Conservation (phyloP, 192 early-diverging fungal genomes). For the Coemansia reversa region DNA sequence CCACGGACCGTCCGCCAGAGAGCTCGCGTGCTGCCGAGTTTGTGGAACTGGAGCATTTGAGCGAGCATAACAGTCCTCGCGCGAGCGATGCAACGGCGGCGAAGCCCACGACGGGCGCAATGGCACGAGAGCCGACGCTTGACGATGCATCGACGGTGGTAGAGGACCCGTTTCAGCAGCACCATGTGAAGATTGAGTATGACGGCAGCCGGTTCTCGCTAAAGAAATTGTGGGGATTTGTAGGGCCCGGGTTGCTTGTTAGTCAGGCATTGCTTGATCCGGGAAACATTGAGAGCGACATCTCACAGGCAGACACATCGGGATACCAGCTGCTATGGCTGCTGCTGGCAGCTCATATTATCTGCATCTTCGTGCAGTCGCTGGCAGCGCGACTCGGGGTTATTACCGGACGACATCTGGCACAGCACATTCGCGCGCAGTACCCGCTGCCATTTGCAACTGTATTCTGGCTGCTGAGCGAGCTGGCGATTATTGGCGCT, state of each 20-base stretch:
- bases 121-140: conserved; percentile 11
- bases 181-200: conserved; percentile 48
- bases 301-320: conserved; percentile 63
- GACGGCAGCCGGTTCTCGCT: conserved; percentile 52
- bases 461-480: conserved; percentile 61
- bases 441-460: conserved; percentile 55
- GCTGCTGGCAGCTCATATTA: conserved; percentile 61
- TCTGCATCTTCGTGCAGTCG: conserved; percentile 64
- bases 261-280: conserved; percentile 70
- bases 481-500: conserved; percentile 69
- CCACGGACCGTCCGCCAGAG: neutral
- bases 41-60: conserved; percentile 21
- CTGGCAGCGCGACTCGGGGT: conserved; percentile 65
- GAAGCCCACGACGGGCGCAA: neutral
- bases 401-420: conserved; percentile 65
- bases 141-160: conserved; percentile 40
- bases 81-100: conserved; percentile 6
- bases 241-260: conserved; percentile 61
- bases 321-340: conserved; percentile 68
- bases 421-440: conserved; percentile 55
- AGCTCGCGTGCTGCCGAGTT: conserved; percentile 7
- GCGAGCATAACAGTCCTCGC: neutral
- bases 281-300: conserved; percentile 72
- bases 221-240: conserved; percentile 61
- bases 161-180: conserved; percentile 33